Conservation (phyloP, 2,329 filamentous ascomycete genomes). For the Colletotrichum sublineola region DNA sequence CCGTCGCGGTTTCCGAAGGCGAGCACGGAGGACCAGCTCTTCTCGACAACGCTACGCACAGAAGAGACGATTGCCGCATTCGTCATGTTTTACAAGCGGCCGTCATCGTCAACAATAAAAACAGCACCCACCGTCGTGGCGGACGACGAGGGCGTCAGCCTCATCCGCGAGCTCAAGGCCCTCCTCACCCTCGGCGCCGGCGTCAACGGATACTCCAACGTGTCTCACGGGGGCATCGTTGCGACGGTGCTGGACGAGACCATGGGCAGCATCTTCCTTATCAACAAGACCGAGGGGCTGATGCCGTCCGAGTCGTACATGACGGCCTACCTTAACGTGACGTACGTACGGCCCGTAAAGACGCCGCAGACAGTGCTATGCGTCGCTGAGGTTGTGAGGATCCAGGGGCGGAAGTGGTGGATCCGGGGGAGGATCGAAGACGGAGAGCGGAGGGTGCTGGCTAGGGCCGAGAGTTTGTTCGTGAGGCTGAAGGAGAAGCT, state of each 20-base stretch:
- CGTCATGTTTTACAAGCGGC: constrained; percentile 51
- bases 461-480: constrained; percentile 45
- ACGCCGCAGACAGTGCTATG: constrained; percentile 51
- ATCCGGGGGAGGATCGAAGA: constrained; percentile 52
- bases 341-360: constrained; percentile 51
- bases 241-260: constrained; percentile 55
- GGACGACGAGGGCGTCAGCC: constrained; percentile 44
- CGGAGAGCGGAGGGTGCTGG: constrained; percentile 49
- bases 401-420: constrained; percentile 53
- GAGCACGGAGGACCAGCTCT: constrained; percentile 50
- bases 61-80: constrained; percentile 50
- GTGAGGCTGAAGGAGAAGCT: constrained; percentile 37
- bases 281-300: constrained; percentile 52
- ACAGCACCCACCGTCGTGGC: not conserved
- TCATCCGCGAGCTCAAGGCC: constrained; percentile 49
- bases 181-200: constrained; percentile 52
- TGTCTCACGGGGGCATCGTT: constrained; percentile 56
- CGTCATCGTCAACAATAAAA: constrained; percentile 1
- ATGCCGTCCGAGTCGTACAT: constrained; percentile 49
- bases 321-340: constrained; percentile 53
- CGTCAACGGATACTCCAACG: constrained; percentile 50
- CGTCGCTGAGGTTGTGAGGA: constrained; percentile 49
- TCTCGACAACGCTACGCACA: constrained; percentile 51
- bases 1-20: constrained; percentile 50
- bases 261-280: constrained; percentile 52